These are phyloP conservation scores for Candida orba DNA, from an alignment of 805 yeast species.

Conservation along the genomic window DNA sequence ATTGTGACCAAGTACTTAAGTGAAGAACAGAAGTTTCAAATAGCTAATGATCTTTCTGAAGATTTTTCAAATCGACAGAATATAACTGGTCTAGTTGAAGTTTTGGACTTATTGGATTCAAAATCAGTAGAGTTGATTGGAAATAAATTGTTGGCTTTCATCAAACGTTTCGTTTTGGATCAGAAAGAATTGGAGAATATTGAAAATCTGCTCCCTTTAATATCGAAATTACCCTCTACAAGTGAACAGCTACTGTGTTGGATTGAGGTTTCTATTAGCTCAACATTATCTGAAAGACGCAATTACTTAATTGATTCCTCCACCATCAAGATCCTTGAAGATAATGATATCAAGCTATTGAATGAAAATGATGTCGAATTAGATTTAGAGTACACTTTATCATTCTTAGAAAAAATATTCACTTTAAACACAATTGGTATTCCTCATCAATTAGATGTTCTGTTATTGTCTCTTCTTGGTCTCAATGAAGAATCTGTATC, in stretches of 20 bases:
- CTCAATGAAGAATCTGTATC: slow-evolving; percentile 33
- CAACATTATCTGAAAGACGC: slow-evolving; percentile 2
- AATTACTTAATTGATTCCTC: slow-evolving; percentile 2
- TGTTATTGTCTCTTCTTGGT: slow-evolving; percentile 30
- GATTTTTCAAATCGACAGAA: slow-evolving; percentile 5
- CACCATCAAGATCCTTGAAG: background rate
- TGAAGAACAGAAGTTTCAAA: slow-evolving; percentile 1
- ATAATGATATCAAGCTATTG: background rate
- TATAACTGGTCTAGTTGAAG: slow-evolving; percentile 6
- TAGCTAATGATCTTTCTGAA: slow-evolving; percentile 5
- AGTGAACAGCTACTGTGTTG: slow-evolving; percentile 4
- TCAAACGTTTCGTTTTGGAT: background rate
- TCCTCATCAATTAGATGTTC: slow-evolving; percentile 17
- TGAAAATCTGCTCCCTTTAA: background rate
- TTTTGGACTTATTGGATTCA: slow-evolving; percentile 7
- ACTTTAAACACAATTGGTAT: slow-evolving; percentile 4
- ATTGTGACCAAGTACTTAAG: slow-evolving; percentile 7
- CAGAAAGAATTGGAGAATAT: background rate
- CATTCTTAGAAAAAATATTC: background rate
- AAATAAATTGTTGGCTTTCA: background rate
- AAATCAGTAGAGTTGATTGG: slow-evolving; percentile 1
- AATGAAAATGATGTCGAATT: background rate
- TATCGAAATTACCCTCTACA: slow-evolving; percentile 8
- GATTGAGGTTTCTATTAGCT: slow-evolving; percentile 3
- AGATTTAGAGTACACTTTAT: background rate